Base-by-base conservation (phyloP, 176 grass and related monocot genomes). In the Oryza longistaminata region DNA sequence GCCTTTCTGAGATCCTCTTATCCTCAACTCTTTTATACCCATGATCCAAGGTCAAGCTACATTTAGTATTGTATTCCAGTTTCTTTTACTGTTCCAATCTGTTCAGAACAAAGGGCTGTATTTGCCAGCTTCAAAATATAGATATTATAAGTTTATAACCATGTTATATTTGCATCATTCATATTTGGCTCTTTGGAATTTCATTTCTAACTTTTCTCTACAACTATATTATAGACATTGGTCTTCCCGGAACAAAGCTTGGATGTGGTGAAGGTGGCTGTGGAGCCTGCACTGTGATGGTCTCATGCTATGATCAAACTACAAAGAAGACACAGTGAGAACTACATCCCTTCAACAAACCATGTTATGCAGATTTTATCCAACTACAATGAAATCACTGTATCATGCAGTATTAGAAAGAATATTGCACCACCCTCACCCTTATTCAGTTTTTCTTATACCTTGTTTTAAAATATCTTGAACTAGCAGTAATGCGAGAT, bases 211-310 rank as follows among this genome's bases (percentile, higher is more conserved):
- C 72, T 74, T 65, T 83, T 78, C 15, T 74, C 11, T 75, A 61
- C 44, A 13, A 15, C 75, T 83, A 34, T 14, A 58, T 39, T 88
- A 40, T 74, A 98, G 96, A 93, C 82, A 92, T 95, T 4, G 91
- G 89, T 16, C 87, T 98, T 81, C 94, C 87, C 61, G 96, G 96
- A 77, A 95, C 96, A 58, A 98, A 98, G 49, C 96, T 98, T 71
- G 96, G 96, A 65, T 98, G 96, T 34, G 96, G 96, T 83, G 96
- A 98, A 90, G 96, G 96, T 77, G 96, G 96, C 53, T 98, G 96
- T 88, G 96, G 96, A 66, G 96, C 96, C 80, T 98, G 96, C 83
- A 98, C 96, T 86, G 93, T 98, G 42, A 98, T 98, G 89, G 64
- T 80, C 75, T 98, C 96, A 62, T 90, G 64, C 67, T 98, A 87